Conservation (phyloP, 2,329 filamentous ascomycete species). For the Hirsutella minnesotensis region DNA sequence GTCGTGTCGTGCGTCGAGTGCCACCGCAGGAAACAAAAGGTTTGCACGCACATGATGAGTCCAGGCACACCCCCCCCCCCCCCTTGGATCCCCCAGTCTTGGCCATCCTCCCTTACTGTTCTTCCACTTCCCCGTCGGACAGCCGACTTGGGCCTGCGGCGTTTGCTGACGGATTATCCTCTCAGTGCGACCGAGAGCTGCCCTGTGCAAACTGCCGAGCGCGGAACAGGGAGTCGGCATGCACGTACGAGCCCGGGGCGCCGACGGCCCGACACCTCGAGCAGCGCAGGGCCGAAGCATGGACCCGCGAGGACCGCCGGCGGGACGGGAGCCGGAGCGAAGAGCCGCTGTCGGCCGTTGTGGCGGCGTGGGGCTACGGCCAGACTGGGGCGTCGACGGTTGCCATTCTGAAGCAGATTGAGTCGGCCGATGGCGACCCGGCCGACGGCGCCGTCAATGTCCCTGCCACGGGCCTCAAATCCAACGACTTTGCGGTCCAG, state of each 20-base stretch:
- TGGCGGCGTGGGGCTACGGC: constrained; percentile 43
- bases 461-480: constrained; percentile 7
- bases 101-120: no score
- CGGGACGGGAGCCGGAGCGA: constrained; percentile 2
- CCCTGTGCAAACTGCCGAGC: constrained; percentile 49
- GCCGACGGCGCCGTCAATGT: constrained; percentile 8
- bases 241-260: constrained; percentile 42
- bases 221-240: constrained; percentile 42
- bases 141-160: no score
- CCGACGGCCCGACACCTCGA: constrained; percentile 26
- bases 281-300: neutral
- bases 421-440: constrained; percentile 26
- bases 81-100: no score
- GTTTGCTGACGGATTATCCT: neutral
- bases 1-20: constrained; percentile 55
- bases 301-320: constrained; percentile 2
- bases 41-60: constrained; percentile 10
- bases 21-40: constrained; percentile 52
- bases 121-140: no score
- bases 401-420: constrained; percentile 42
- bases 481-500: constrained; percentile 25
- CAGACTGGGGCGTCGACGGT: constrained; percentile 39
- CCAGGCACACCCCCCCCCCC: no score
- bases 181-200: constrained; percentile 45
- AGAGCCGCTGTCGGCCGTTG: constrained; percentile 27